Evolutionary conservation across 192 early-diverging fungal species (phyloP).

Genomic region (Mortierella hygrophila): DNA sequence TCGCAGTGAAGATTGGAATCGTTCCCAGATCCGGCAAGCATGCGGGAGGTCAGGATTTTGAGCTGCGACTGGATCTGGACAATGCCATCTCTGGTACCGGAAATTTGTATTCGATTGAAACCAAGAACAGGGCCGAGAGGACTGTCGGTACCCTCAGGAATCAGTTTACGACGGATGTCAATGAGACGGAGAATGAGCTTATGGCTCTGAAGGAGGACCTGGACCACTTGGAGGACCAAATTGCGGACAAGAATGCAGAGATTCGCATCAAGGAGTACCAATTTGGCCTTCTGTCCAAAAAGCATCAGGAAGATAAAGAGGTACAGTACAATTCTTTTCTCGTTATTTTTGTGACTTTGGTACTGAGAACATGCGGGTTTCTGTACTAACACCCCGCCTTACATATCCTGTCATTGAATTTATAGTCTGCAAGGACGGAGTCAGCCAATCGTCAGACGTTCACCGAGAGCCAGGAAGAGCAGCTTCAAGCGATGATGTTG

Average conservation of each 20-base stretch:
- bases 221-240: slow-evolving; percentile 34
- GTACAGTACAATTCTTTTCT: slow-evolving; percentile 6
- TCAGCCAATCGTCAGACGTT: slow-evolving; percentile 15
- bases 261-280: slow-evolving; percentile 37
- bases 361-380: neutral
- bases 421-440: slow-evolving; percentile 34
- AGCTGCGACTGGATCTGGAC: slow-evolving; percentile 34
- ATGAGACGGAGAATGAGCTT: slow-evolving; percentile 19
- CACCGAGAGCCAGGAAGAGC: slow-evolving; percentile 22
- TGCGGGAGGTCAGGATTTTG: slow-evolving; percentile 39
- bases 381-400: neutral
- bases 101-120: slow-evolving; percentile 25
- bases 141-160: slow-evolving; percentile 32
- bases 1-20: slow-evolving; percentile 46
- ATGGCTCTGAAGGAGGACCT: slow-evolving; percentile 22
- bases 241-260: slow-evolving; percentile 19
- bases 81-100: slow-evolving; percentile 17
- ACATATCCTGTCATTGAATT: neutral
- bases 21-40: slow-evolving; percentile 36
- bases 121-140: slow-evolving; percentile 25
- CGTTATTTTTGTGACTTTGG: neutral
- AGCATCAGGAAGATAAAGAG: slow-evolving; percentile 50
- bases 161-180: slow-evolving; percentile 30
- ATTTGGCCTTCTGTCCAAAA: slow-evolving; percentile 14
- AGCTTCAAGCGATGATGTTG: slow-evolving; percentile 24